Percentiles rank a stretch among this genome's conserved stretches.
phyloP scores from a whole-genome alignment of 2,329 filamentous ascomycete species.

The Metarhizium rileyi region DNA sequence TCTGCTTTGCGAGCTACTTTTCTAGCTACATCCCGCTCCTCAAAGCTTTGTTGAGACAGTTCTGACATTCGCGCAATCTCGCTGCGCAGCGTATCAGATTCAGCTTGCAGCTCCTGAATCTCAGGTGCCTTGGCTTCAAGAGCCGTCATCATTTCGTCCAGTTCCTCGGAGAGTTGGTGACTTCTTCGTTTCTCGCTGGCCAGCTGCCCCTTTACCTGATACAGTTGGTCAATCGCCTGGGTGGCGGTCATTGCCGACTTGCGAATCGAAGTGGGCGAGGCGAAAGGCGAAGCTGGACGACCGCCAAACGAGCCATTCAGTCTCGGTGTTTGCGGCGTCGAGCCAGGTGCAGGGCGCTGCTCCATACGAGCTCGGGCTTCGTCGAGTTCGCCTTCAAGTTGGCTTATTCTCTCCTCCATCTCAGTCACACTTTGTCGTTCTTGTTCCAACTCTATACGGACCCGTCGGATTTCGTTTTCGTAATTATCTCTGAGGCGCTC shows the following conservation, averaged over 20 bases:
- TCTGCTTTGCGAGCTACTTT: conserved; percentile 73
- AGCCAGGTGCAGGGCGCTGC: conserved; percentile 32
- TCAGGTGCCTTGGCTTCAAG: conserved; percentile 82
- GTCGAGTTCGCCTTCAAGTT: conserved; percentile 44
- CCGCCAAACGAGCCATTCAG: conserved; percentile 44
- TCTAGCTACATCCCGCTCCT: conserved; percentile 68
- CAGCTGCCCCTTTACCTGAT: conserved; percentile 61
- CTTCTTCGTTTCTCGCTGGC: conserved; percentile 64
- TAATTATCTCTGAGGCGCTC: conserved; percentile 52
- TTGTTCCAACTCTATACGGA: conserved; percentile 48
- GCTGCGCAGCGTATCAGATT: conserved; percentile 68
- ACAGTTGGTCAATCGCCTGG: conserved; percentile 54
- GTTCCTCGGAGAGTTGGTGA: conserved; percentile 61
- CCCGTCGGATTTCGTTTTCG: conserved; percentile 46
- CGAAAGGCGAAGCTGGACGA: conserved; percentile 51
- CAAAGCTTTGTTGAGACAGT: conserved; percentile 70
- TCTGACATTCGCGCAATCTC: conserved; percentile 80
- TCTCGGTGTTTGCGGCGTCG: conserved; percentile 50
- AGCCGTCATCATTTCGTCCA: conserved; percentile 79
- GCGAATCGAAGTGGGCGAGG: conserved; percentile 48
- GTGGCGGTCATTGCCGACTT: conserved; percentile 49
- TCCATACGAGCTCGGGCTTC: conserved; percentile 40
- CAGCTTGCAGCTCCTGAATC: conserved; percentile 72
- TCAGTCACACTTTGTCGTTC: conserved; percentile 36
- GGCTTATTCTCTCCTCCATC: conserved; percentile 37